A percentile compares a stretch with the other conserved stretches of the same genome.
These are phyloP conservation scores for Lolium perenne DNA, from an alignment of 176 grass and related monocot genomes.

Conservation along the genomic window DNA sequence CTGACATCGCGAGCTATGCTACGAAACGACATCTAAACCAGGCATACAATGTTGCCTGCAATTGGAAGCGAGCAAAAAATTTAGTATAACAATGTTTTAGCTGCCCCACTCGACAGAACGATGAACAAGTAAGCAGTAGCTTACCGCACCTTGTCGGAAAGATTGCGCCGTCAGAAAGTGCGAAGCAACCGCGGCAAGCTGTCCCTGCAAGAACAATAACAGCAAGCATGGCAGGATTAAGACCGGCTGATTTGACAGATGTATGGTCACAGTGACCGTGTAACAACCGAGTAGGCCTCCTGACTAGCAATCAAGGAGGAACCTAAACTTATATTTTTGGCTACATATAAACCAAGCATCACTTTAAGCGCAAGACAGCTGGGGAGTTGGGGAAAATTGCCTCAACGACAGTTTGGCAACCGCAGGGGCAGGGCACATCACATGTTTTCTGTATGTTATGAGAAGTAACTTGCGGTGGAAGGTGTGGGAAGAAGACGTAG, in stretches of 20 bases:
- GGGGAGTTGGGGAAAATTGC: neutral
- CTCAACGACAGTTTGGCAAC: neutral
- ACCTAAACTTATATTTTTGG: conserved; percentile 29
- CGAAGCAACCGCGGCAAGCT: conserved; percentile 25
- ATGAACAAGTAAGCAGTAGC: neutral
- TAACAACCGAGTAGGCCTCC: conserved; percentile 39
- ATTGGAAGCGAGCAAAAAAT: no score
- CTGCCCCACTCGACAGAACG: neutral
- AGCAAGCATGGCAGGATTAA: conserved; percentile 24
- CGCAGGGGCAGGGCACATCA: neutral
- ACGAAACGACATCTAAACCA: conserved; percentile 83
- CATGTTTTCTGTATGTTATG: neutral
- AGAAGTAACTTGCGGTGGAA: conserved; percentile 9
- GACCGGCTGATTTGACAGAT: neutral
- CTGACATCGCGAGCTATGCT: conserved; percentile 93
- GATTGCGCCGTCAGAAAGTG: neutral
- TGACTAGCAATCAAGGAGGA: conserved; percentile 33
- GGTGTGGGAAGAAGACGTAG: neutral
- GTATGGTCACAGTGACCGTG: conserved; percentile 22
- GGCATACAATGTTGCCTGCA: conserved; percentile 49
- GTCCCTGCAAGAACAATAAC: conserved; percentile 35
- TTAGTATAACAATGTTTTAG: neutral
- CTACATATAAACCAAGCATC: conserved; percentile 28
- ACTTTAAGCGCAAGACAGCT: conserved; percentile 46
- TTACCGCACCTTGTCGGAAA: neutral